Percentiles rank a stretch among this genome's conserved stretches.
These are phyloP conservation scores for Pleurotus platypus DNA, from an alignment of 768 basidiomycete genomes.

Conservation along the genomic window DNA sequence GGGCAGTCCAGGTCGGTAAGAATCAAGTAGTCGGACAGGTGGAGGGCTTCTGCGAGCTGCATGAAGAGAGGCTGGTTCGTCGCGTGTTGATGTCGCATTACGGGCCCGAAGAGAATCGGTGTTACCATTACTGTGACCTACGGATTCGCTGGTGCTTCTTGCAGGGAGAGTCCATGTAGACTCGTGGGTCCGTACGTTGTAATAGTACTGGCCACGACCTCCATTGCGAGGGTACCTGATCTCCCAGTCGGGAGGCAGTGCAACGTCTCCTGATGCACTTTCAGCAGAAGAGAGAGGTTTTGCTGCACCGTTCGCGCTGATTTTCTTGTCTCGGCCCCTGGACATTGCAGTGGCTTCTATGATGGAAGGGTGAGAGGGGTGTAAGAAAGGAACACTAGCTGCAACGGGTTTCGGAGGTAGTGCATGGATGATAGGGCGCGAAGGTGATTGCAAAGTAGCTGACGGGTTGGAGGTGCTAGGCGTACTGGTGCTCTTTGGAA, in stretches of 20 bases:
- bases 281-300: constrained; percentile 16
- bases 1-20: constrained; percentile 12
- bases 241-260: constrained; percentile 62
- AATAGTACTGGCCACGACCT: constrained; percentile 48
- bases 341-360: constrained; percentile 63
- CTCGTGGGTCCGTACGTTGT: constrained; percentile 51
- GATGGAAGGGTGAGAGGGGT: constrained; percentile 55
- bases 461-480: constrained; percentile 15
- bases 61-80: background rate
- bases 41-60: constrained; percentile 1
- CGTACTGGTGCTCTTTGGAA: constrained; percentile 8
- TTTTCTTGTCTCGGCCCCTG: constrained; percentile 40
- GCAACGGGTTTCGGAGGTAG: constrained; percentile 65
- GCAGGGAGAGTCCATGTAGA: constrained; percentile 58
- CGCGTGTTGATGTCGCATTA: background rate
- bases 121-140: constrained; percentile 3
- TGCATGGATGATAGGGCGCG: constrained; percentile 50
- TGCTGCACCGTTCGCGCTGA: constrained; percentile 19
- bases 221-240: constrained; percentile 46
- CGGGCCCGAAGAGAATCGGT: background rate
- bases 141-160: constrained; percentile 21
- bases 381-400: constrained; percentile 45
- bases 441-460: constrained; percentile 11
- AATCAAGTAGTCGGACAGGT: constrained; percentile 13
- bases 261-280: constrained; percentile 20